Percentiles rank a stretch among this genome's conserved stretches.
Evolutionary conservation across 2,329 filamentous ascomycete species (phyloP).

Genomic region (Graphilbum ipis-grandicollis): DNA sequence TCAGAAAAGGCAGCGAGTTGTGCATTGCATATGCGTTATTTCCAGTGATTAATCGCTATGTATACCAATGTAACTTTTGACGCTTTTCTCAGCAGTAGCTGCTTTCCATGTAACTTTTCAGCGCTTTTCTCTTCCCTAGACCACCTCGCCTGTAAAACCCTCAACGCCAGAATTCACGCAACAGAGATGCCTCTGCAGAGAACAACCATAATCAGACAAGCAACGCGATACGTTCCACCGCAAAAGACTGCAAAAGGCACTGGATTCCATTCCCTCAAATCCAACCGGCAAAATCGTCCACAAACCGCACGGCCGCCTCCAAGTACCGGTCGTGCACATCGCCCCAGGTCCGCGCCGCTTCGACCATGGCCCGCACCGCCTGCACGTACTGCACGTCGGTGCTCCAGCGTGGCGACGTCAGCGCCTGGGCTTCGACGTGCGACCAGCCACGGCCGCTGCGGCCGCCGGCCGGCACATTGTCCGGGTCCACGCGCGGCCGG

Average conservation of each 20-base stretch:
- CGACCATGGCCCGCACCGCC: conserved; percentile 59
- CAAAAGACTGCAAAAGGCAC: not conserved
- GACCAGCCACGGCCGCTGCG: conserved; percentile 57
- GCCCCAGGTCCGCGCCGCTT: conserved; percentile 58
- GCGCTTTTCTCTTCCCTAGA: too few species aligned
- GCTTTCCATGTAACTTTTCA: too few species aligned
- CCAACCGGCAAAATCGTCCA: conserved; percentile 59
- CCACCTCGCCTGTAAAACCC: too few species aligned
- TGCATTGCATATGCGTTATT: too few species aligned
- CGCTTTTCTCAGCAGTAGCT: too few species aligned
- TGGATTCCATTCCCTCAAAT: not conserved
- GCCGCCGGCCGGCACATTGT: conserved; percentile 44
- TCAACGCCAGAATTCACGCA: too few species aligned
- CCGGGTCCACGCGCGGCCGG: conserved; percentile 54
- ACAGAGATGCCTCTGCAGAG: too few species aligned
- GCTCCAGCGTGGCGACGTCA: conserved; percentile 48
- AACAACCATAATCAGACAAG: too few species aligned
- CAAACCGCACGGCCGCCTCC: conserved; percentile 52
- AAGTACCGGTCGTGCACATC: conserved; percentile 50
- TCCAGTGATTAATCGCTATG: too few species aligned
- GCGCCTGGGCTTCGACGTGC: conserved; percentile 53
- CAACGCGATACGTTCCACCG: too few species aligned
- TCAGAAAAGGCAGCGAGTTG: too few species aligned
- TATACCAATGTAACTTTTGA: too few species aligned
- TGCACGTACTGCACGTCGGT: conserved; percentile 78